Conservation (phyloP, 1,284 basidiomycete species). For the Cryptococcus deneoformans region DNA sequence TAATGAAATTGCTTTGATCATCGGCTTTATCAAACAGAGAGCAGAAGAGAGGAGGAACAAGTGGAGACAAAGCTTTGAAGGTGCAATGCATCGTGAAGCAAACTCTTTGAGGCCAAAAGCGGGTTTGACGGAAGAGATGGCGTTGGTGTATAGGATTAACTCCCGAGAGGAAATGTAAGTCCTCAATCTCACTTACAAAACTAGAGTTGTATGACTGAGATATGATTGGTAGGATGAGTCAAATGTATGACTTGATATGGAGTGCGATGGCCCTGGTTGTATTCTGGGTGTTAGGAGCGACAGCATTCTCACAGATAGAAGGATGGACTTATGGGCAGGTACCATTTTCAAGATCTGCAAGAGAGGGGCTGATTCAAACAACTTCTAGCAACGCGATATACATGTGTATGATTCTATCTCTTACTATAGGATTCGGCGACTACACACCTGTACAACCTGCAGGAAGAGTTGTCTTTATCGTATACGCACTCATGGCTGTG, state of each 20-base stretch:
- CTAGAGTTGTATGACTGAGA: neutral
- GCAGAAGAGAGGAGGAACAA: conserved; percentile 31
- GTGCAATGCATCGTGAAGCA: conserved; percentile 35
- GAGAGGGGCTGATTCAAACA: conserved; percentile 1
- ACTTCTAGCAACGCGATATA: conserved; percentile 30
- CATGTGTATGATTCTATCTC: conserved; percentile 39
- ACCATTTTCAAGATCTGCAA: neutral
- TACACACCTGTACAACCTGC: conserved; percentile 34
- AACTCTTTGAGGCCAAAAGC: conserved; percentile 28
- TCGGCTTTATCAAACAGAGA: conserved; percentile 41
- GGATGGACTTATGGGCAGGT: conserved; percentile 45
- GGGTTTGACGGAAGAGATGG: conserved; percentile 46
- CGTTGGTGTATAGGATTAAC: conserved; percentile 45
- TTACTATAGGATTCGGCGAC: conserved; percentile 50
- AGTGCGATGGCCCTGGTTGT: conserved; percentile 36
- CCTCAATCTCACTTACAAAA: neutral
- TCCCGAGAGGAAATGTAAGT: conserved; percentile 41
- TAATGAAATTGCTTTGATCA: conserved; percentile 49
- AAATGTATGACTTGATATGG: conserved; percentile 45
- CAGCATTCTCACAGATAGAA: conserved; percentile 42
- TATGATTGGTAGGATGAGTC: conserved; percentile 30
- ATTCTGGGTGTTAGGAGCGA: conserved; percentile 49
- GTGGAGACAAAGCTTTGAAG: conserved; percentile 44
- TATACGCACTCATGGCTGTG: conserved; percentile 51
- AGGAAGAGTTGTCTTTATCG: conserved; percentile 47